phyloP scores from a whole-genome alignment of 2,329 filamentous ascomycete genomes.

The Colletotrichum limetticola region DNA sequence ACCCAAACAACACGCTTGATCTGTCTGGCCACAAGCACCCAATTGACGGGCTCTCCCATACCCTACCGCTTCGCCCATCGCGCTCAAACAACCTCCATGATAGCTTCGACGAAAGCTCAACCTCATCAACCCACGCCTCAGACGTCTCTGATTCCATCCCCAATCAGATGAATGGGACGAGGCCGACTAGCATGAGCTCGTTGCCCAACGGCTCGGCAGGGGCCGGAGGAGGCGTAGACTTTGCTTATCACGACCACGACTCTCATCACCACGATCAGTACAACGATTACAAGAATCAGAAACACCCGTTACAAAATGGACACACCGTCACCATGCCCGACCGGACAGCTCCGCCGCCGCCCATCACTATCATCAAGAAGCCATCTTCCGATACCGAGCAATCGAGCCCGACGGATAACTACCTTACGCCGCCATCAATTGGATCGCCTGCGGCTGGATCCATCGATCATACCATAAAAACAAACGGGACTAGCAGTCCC shows the following conservation, averaged over 20 bases:
- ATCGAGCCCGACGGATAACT: constrained; percentile 45
- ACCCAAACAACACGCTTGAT: constrained; percentile 51
- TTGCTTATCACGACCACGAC: constrained; percentile 42
- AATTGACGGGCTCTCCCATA: constrained; percentile 46
- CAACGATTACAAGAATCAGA: constrained; percentile 42
- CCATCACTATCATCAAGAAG: constrained; percentile 27
- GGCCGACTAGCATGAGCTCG: constrained; percentile 67
- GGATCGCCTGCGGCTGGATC: constrained; percentile 43
- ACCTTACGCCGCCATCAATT: constrained; percentile 45
- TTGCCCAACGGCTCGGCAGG: constrained; percentile 60
- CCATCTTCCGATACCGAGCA: constrained; percentile 38
- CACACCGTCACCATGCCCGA: constrained; percentile 41
- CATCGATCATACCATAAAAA: constrained; percentile 23
- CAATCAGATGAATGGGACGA: constrained; percentile 50
- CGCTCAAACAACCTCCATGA: constrained; percentile 59
- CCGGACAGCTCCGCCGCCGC: constrained; percentile 38
- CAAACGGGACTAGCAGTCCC: constrained; percentile 39
- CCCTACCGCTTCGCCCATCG: constrained; percentile 47
- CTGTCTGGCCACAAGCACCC: constrained; percentile 44
- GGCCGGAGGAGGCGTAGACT: constrained; percentile 47
- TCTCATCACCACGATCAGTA: constrained; percentile 42
- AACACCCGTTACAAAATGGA: constrained; percentile 40
- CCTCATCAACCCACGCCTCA: constrained; percentile 64
- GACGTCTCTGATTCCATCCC: constrained; percentile 58
- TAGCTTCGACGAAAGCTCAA: constrained; percentile 65